Evolutionary conservation across 129 eudicot species (phyloP).

Genomic region (Flaveria bidentis): DNA sequence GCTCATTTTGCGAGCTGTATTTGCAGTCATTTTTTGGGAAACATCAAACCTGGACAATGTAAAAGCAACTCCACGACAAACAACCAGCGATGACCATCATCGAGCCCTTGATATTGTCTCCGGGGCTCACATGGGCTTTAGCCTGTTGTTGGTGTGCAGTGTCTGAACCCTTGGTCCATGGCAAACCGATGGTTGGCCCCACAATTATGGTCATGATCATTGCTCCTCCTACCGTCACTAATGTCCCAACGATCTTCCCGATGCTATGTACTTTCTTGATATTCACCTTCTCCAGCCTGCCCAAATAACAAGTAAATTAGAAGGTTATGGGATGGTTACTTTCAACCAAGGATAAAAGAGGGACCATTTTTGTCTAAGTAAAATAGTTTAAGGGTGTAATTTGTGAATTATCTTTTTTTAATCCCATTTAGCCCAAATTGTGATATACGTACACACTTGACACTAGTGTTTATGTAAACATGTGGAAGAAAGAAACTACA

Average conservation of each 20-base stretch:
- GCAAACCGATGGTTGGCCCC: constrained; percentile 56
- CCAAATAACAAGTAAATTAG: background rate
- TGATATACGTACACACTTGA: no score
- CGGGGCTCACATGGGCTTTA: constrained; percentile 25
- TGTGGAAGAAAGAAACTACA: constrained; percentile 18
- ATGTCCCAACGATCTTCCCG: constrained; percentile 63
- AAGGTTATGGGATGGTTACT: background rate
- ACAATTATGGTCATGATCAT: constrained; percentile 67
- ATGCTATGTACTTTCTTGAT: constrained; percentile 56
- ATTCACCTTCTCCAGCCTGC: constrained; percentile 65
- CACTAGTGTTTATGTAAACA: background rate
- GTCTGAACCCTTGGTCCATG: constrained; percentile 46
- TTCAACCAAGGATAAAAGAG: background rate
- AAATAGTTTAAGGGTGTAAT: background rate
- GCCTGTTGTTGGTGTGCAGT: constrained; percentile 25
- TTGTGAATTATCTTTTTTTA: background rate
- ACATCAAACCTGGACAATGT: constrained; percentile 40
- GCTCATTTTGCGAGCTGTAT: no score
- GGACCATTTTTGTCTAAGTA: background rate
- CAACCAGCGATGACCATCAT: constrained; percentile 42
- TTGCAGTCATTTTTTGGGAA: background rate
- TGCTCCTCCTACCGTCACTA: constrained; percentile 70
- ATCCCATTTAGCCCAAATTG: background rate
- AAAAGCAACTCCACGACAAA: constrained; percentile 41
- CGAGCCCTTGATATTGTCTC: constrained; percentile 42